Evolutionary conservation across 2,329 filamentous ascomycete genomes (phyloP).

Genomic region (Aspergillus unguis): DNA sequence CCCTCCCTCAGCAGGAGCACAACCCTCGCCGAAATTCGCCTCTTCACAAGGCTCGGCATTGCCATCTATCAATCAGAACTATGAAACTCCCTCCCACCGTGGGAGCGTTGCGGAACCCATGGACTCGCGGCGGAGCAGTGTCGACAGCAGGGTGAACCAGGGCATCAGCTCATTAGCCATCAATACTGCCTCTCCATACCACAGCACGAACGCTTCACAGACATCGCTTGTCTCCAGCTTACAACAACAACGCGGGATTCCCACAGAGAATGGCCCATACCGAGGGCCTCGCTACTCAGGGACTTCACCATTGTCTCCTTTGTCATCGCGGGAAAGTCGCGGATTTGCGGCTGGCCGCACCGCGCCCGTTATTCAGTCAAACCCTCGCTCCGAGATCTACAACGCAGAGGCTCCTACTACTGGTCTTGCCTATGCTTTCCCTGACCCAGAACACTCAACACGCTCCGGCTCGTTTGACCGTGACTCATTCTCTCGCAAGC

Average conservation of each 20-base stretch:
- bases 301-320: constrained; percentile 40
- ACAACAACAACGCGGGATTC: constrained; percentile 43
- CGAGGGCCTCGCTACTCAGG: constrained; percentile 42
- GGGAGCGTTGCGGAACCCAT: constrained; percentile 40
- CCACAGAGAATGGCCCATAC: constrained; percentile 37
- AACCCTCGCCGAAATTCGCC: constrained; percentile 39
- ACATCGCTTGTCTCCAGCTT: constrained; percentile 44
- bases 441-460: constrained; percentile 44
- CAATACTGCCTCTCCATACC: constrained; percentile 47
- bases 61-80: constrained; percentile 59
- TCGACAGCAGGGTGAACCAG: constrained; percentile 50
- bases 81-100: constrained; percentile 49
- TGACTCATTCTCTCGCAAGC: constrained; percentile 42
- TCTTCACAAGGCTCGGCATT: constrained; percentile 44
- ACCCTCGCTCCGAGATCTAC: constrained; percentile 49
- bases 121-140: constrained; percentile 49
- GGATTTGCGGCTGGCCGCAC: constrained; percentile 45
- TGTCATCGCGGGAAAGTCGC: constrained; percentile 42
- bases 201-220: constrained; percentile 46
- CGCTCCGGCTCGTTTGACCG: constrained; percentile 36
- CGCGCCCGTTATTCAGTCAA: constrained; percentile 48
- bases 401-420: constrained; percentile 49
- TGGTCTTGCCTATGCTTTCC: constrained; percentile 51
- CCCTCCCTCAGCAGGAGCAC: constrained; percentile 37
- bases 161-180: constrained; percentile 48